These are phyloP conservation scores for Sanghuangporus sanghuang DNA, from an alignment of 1,284 basidiomycete genomes.

Conservation along the genomic window DNA sequence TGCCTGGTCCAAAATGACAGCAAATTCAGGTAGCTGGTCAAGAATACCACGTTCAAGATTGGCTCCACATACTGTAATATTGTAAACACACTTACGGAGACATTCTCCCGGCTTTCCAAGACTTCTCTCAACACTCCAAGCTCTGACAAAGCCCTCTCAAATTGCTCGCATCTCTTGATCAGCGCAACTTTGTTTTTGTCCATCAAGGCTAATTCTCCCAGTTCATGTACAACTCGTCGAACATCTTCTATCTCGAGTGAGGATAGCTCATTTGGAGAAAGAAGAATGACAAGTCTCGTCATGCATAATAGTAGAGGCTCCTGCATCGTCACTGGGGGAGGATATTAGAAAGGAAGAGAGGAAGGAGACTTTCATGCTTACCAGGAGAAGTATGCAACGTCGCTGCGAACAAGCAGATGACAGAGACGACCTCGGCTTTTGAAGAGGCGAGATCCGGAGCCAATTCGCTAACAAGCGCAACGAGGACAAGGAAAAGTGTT, in stretches of 20 bases:
- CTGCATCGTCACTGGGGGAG: slow-evolving; percentile 51
- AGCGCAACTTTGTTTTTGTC: slow-evolving; percentile 32
- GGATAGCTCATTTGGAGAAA: neutral
- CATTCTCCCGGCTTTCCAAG: neutral
- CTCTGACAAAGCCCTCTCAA: slow-evolving; percentile 38
- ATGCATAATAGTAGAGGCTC: slow-evolving; percentile 66
- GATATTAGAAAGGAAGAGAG: neutral
- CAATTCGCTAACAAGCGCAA: slow-evolving; percentile 10
- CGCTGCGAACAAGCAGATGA: neutral
- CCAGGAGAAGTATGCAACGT: neutral
- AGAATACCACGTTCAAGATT: neutral
- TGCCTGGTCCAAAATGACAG: slow-evolving; percentile 3
- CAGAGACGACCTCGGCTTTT: neutral
- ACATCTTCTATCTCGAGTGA: neutral
- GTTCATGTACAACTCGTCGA: neutral
- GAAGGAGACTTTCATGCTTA: neutral
- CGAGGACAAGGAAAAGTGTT: slow-evolving; percentile 12
- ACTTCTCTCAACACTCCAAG: slow-evolving; percentile 36
- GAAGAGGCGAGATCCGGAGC: neutral
- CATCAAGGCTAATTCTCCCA: neutral
- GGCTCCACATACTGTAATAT: neutral
- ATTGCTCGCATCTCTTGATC: slow-evolving; percentile 56
- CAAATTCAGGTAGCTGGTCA: slow-evolving; percentile 10
- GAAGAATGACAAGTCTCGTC: slow-evolving; percentile 56
- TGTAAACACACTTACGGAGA: neutral